A percentile compares a stretch with the other conserved stretches of the same genome.
Evolutionary conservation across 176 grass and related monocot species (phyloP).

Genomic region (Paspalum notatum): DNA sequence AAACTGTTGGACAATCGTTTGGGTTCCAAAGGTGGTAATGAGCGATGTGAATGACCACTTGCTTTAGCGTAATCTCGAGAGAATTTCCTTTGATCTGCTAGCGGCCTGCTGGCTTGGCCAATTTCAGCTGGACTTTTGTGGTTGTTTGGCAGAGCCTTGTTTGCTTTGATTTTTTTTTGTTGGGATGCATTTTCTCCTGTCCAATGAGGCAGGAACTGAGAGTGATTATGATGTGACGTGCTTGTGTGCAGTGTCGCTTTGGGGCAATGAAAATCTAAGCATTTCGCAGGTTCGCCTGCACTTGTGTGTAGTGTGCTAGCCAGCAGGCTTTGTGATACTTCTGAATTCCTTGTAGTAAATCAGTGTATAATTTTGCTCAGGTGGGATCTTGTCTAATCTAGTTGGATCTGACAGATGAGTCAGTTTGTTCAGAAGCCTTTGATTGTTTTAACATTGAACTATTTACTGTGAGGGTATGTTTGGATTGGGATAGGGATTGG

Average conservation of each 20-base stretch:
- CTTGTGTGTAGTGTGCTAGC: neutral
- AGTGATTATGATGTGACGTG: neutral
- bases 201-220: neutral
- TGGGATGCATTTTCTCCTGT: neutral
- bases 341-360: constrained; percentile 20
- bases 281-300: constrained; percentile 18
- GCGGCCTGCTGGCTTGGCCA: neutral
- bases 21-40: neutral
- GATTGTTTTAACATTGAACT: neutral
- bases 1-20: neutral
- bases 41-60: neutral
- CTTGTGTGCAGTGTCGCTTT: neutral
- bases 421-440: neutral
- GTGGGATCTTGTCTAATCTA: neutral
- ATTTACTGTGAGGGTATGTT: too few species aligned
- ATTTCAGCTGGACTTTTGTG: neutral
- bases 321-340: neutral
- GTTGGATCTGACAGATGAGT: constrained; percentile 6
- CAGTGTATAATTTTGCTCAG: neutral
- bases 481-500: too few species aligned
- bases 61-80: neutral
- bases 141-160: neutral
- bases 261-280: neutral
- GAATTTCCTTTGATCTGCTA: constrained; percentile 16
- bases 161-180: constrained; percentile 11